A percentile compares a stretch with the other conserved stretches of the same genome.
Evolutionary conservation across 2,329 filamentous ascomycete genomes (phyloP).

Genomic region (Colletotrichum sp.): DNA sequence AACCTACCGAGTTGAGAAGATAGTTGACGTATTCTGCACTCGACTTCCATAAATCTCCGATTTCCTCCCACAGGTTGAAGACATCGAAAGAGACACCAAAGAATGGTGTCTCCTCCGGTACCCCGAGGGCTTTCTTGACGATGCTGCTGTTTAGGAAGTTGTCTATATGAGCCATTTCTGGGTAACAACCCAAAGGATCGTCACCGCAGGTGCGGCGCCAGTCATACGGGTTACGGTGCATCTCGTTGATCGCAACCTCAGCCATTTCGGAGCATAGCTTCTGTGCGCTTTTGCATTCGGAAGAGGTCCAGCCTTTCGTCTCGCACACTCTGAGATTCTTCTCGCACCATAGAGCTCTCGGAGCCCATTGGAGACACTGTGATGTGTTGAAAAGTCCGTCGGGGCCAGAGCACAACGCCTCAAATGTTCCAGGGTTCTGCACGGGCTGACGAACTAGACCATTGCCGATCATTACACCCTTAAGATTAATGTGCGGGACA

Average conservation of each 20-base stretch:
- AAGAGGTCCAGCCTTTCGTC: neutral
- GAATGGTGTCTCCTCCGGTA: neutral
- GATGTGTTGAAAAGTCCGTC: neutral
- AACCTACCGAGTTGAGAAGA: neutral
- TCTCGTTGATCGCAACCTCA: neutral
- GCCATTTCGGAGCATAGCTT: neutral
- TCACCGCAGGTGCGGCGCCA: neutral
- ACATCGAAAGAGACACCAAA: neutral
- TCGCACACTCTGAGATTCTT: neutral
- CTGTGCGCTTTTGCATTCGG: neutral
- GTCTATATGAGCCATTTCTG: neutral
- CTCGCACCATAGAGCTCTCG: neutral
- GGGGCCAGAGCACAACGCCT: neutral
- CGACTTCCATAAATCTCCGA: conserved; percentile 1
- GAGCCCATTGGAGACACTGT: neutral
- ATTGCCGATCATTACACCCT: neutral
- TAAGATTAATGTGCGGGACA: neutral
- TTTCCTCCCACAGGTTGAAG: neutral
- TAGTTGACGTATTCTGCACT: neutral
- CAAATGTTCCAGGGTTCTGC: neutral
- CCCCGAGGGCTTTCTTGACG: neutral
- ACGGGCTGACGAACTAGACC: neutral
- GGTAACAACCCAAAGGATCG: neutral
- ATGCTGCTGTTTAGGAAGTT: neutral
- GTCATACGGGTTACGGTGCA: neutral